Evolutionary conservation across 2,329 filamentous ascomycete species (phyloP), one percentile per base, ranked within the genome.

Genomic region (Pseudonectria buxi): DNA sequence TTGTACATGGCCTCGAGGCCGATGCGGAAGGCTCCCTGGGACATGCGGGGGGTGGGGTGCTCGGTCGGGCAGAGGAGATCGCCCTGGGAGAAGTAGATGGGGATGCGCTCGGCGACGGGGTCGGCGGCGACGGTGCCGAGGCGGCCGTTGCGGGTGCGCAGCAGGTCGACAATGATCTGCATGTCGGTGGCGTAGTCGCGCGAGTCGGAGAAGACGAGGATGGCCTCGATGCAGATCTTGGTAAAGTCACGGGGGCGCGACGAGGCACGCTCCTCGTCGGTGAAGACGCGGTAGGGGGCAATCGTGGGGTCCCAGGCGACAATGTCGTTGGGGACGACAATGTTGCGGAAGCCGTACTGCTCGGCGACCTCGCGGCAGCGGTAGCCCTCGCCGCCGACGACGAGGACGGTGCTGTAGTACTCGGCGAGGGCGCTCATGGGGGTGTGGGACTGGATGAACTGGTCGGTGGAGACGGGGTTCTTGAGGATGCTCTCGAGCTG

Each of bases 181-280:
- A 78, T 76, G 58, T 94, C 88, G 12, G 94, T 72, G 1, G 83
- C 87, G 86, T 89, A 95, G 67, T 95, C 88, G 39, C 89, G 78
- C 3, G 89, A 87, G 59, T 95, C 89, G 56, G 92, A 92, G 69
- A 88, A 94, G 11, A 94, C 83, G 55, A 95, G 82, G 24, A 95
- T 76, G 9, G 86, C 87, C 51, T 92, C 86, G 46, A 95, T 81
- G 50, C 84, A 86, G 35, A 88, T 71, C 65, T 84, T 78, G 55
- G 68, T 72, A 64, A 86, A 86, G 64, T 87, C 82, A 26, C 78
- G 76, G 11, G 82, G 81, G 31, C 74, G 74, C 28, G 81, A 82
- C 14, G 78, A 74, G 4, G 71, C 73, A 31, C 77, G 75, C 62
- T 87, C 81, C 24, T 66, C 61, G 3, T 62, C 55, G 1, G 34